phyloP scores from a whole-genome alignment of 805 yeast genomes.

The Gaillardinia entomophila region DNA sequence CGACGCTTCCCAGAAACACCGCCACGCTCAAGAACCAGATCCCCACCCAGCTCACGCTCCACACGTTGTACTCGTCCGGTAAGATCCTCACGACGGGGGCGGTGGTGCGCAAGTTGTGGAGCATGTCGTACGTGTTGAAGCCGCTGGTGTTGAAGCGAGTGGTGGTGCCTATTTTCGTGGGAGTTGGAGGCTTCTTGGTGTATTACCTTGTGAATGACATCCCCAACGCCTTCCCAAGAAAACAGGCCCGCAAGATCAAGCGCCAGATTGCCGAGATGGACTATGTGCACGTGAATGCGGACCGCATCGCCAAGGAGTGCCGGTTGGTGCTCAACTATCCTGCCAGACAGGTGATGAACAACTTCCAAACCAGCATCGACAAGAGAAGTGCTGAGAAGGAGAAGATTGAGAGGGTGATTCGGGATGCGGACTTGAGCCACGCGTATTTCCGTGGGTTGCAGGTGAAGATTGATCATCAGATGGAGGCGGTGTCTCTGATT shows the following conservation, averaged over 20 bases:
- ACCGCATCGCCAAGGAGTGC: constrained; percentile 75
- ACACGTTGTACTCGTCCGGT: constrained; percentile 34
- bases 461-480: constrained; percentile 40
- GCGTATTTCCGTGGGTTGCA: constrained; percentile 49
- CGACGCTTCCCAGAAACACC: constrained; percentile 24
- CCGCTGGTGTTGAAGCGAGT: constrained; percentile 39
- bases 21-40: constrained; percentile 23
- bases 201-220: constrained; percentile 72
- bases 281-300: constrained; percentile 73
- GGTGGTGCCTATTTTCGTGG: constrained; percentile 48
- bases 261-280: constrained; percentile 60
- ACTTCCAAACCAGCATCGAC: constrained; percentile 63
- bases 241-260: constrained; percentile 68
- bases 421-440: constrained; percentile 50
- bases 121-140: constrained; percentile 27
- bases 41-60: constrained; percentile 35
- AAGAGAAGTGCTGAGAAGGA: constrained; percentile 53
- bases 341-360: constrained; percentile 69
- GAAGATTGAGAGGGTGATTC: constrained; percentile 45
- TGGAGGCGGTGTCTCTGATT: constrained; percentile 32
- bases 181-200: constrained; percentile 47
- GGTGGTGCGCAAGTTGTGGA: constrained; percentile 31
- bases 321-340: constrained; percentile 78
- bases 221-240: constrained; percentile 84
- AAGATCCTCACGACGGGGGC: constrained; percentile 39